Evolutionary conservation across 495 filamentous ascomycete species (phyloP).

Genomic region (Immersiella caudata): DNA sequence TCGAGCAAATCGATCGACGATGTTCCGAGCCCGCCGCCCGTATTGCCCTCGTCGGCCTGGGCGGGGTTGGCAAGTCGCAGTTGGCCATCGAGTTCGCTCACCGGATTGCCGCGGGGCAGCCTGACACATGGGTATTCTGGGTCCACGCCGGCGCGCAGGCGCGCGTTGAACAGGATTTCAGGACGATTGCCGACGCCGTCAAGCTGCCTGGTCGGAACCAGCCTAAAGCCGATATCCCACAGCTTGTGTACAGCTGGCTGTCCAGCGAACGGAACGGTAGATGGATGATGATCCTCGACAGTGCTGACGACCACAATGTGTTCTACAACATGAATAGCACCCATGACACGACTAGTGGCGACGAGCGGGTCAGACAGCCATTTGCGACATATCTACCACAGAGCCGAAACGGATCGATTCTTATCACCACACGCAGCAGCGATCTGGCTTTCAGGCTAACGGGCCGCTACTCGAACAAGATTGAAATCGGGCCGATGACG

Average conservation of each 20-base stretch:
- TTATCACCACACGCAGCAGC: constrained; percentile 40
- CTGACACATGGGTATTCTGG: constrained; percentile 19
- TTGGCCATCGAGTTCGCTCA: constrained; percentile 22
- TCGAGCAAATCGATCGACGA: not conserved
- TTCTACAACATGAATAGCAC: constrained; percentile 23
- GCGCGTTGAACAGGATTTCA: constrained; percentile 5
- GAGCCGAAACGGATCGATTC: constrained; percentile 34
- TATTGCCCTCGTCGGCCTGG: constrained; percentile 8
- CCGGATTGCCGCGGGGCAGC: constrained; percentile 16
- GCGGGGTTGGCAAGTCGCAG: constrained; percentile 35
- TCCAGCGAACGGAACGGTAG: constrained; percentile 38
- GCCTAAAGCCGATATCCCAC: constrained; percentile 39
- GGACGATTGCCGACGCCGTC: constrained; percentile 39
- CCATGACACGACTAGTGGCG: constrained; percentile 9
- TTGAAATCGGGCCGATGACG: constrained; percentile 34
- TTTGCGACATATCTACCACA: constrained; percentile 45
- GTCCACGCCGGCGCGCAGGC: not conserved
- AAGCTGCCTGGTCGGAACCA: constrained; percentile 42
- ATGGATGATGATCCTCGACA: constrained; percentile 26
- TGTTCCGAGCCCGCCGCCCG: constrained; percentile 5
- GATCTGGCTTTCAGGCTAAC: constrained; percentile 34
- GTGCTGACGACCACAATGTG: constrained; percentile 44
- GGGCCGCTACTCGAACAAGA: constrained; percentile 14
- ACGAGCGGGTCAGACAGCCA: constrained; percentile 1
- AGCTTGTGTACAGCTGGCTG: constrained; percentile 46